Base-by-base conservation (phyloP, 768 basidiomycete genomes). In the Lepiota venenata region DNA sequence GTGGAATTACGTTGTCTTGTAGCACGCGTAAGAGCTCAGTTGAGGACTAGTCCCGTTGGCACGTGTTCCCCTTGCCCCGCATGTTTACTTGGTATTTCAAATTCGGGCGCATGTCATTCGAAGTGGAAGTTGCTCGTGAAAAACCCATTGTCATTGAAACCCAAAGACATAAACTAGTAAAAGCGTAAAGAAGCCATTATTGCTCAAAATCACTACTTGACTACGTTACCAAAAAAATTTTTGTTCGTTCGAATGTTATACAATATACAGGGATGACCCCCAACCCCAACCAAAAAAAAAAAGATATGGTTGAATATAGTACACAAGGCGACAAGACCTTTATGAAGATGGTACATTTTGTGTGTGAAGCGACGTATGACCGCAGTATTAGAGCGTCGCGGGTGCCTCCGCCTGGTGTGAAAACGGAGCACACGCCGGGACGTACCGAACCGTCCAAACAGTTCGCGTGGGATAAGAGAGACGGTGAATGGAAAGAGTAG, bases 201-300 rank as follows among this genome's bases (percentile, higher is more conserved):
- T 22, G 29, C 47, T 27, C 35, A 48, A 48, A 16, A 47, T 27
- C 37, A 22, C 44, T 47, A 53, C 37, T 39, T 43, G 36, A 20
- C 44, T 54, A 54, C 45, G 52, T 16, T 54, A 54, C 45, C 52
- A 43, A 44, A 54, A 52, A 53, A 35, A n/a, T n/a, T n/a, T 15
- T 8, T 29, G 27, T 32, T 38, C 5, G 18, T 15, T 47, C 46
- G 46, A 54, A 54, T 54, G 44, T 54, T 54, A 54, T 46, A 54
- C 20, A 54, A 47, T 54, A 54, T 29, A 54, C 44, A 52, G 25
- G 35, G 21, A 27, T 10, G 36, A 36, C 35, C 35, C 32, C 9
- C n/a, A n/a, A n/a, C n/a, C n/a, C 32, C 32, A 3, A 32, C 32
- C 32, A 32, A 32, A 32, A 32, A 32, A 32, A 32, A 32, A 32